Conservation (phyloP, 768 basidiomycete genomes). For the Leccinum arenicola region DNA sequence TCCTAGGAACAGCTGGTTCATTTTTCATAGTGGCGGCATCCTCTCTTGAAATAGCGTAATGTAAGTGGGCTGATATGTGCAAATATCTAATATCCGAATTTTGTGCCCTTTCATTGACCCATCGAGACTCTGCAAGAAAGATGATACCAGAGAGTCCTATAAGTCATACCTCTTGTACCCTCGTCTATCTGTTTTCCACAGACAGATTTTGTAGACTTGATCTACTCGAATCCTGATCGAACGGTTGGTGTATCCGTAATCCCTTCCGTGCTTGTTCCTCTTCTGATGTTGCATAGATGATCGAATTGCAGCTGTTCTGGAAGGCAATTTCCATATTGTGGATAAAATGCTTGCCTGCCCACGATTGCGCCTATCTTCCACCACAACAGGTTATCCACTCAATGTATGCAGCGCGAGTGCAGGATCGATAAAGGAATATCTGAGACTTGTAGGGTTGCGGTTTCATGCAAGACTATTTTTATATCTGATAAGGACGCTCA, state of each 20-base stretch:
- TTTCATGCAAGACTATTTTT: not conserved
- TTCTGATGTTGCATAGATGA: not conserved
- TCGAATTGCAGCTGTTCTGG: not conserved
- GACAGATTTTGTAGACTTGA: no score
- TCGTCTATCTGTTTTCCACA: no score
- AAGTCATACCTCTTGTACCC: no score
- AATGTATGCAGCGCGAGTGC: not conserved
- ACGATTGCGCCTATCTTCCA: not conserved
- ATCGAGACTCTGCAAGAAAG: no score
- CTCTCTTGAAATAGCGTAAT: not conserved
- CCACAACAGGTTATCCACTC: not conserved
- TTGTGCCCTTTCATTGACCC: not conserved
- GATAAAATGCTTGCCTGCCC: not conserved
- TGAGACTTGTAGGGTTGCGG: not conserved
- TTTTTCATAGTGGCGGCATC: not conserved
- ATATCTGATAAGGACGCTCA: not conserved
- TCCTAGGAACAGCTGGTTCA: not conserved
- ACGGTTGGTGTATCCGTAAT: not conserved
- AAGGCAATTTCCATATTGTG: not conserved
- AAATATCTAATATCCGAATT: not conserved
- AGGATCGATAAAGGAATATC: not conserved
- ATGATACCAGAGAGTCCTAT: no score
- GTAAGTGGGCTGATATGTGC: not conserved
- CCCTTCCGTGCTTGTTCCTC: not conserved
- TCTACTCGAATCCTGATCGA: not conserved